phyloP scores from a whole-genome alignment of 192 early-diverging fungal species.

The Umbelopsis isabellina region DNA sequence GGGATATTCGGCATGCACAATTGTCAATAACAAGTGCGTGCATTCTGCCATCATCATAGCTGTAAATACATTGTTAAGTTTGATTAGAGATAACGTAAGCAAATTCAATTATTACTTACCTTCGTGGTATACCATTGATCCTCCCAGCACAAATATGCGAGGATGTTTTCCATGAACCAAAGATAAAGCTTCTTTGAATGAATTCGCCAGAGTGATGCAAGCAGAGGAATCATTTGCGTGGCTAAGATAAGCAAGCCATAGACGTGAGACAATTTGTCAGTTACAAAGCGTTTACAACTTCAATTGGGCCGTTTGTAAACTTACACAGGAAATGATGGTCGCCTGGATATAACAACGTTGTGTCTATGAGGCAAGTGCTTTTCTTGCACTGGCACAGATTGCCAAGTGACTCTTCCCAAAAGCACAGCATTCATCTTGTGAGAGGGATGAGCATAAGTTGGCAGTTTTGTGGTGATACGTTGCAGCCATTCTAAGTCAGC shows the following conservation, averaged over 20 bases:
- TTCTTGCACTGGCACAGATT: slow-evolving; percentile 14
- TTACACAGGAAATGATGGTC: slow-evolving; percentile 1
- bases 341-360: slow-evolving; percentile 1
- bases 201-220: background rate
- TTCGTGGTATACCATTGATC: slow-evolving; percentile 1
- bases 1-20: slow-evolving; percentile 3
- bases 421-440: slow-evolving; percentile 20
- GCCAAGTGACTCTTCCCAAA: slow-evolving; percentile 11
- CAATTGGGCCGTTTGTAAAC: background rate
- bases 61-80: background rate
- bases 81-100: background rate
- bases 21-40: slow-evolving; percentile 1
- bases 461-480: slow-evolving; percentile 12
- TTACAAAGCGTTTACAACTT: background rate
- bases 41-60: slow-evolving; percentile 9
- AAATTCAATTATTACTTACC: background rate
- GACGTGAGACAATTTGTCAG: background rate
- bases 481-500: slow-evolving; percentile 3
- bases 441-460: background rate
- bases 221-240: background rate
- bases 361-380: slow-evolving; percentile 9
- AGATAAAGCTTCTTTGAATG: slow-evolving; percentile 10
- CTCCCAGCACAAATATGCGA: slow-evolving; percentile 11
- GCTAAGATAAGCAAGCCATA: background rate
- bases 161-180: slow-evolving; percentile 1